A percentile compares a stretch with the other conserved stretches of the same genome.
These are phyloP conservation scores for Rhodotorula sp. DNA, from an alignment of 1,284 basidiomycete species.

Conservation along the genomic window DNA sequence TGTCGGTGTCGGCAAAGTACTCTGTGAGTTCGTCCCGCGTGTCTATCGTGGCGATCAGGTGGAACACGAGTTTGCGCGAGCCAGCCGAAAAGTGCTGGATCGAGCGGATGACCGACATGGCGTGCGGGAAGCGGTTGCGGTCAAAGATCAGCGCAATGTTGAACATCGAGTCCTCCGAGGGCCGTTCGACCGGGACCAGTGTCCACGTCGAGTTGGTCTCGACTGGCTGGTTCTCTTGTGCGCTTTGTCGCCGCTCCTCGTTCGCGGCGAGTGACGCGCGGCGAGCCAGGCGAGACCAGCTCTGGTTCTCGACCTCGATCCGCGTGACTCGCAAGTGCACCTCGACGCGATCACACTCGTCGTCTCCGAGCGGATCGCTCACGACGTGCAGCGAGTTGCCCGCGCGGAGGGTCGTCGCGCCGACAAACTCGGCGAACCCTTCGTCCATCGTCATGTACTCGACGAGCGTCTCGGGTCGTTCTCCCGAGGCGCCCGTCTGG, in stretches of 20 bases:
- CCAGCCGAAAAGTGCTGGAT: constrained; percentile 25
- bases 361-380: constrained; percentile 31
- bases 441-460: constrained; percentile 22
- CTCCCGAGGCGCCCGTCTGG: constrained; percentile 2
- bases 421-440: constrained; percentile 16
- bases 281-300: constrained; percentile 30
- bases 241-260: constrained; percentile 5
- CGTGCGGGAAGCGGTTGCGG: constrained; percentile 32
- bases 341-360: constrained; percentile 38
- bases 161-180: constrained; percentile 23
- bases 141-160: constrained; percentile 41
- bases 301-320: constrained; percentile 26
- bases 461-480: constrained; percentile 18
- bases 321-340: constrained; percentile 21
- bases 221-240: background rate
- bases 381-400: constrained; percentile 25
- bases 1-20: constrained; percentile 13
- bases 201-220: constrained; percentile 2
- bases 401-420: constrained; percentile 20
- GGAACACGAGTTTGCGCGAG: constrained; percentile 29
- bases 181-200: background rate
- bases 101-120: constrained; percentile 38
- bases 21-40: constrained; percentile 21
- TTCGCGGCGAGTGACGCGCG: background rate
- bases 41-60: constrained; percentile 28